phyloP scores from a whole-genome alignment of 2,329 filamentous ascomycete genomes.

The Fusarium odoratissimum region DNA sequence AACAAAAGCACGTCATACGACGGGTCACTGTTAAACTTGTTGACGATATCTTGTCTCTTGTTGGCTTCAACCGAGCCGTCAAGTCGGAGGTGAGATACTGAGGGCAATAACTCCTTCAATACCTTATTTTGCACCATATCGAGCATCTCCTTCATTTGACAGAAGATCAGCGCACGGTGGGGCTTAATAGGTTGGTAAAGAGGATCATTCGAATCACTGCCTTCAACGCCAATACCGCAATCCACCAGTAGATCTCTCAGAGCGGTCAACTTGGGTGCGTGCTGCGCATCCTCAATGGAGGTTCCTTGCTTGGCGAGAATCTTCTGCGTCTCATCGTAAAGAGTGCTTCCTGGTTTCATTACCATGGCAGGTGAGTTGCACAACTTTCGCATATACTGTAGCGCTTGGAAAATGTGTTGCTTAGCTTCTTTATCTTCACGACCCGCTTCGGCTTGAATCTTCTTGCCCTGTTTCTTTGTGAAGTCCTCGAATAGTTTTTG shows the following conservation, averaged over 20 bases:
- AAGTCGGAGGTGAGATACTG: slow-evolving; percentile 91
- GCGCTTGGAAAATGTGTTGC: slow-evolving; percentile 97
- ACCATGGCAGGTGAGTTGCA: slow-evolving; percentile 98
- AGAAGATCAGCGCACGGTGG: slow-evolving; percentile 96
- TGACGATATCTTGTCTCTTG: slow-evolving; percentile 96
- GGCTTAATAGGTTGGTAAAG: slow-evolving; percentile 88
- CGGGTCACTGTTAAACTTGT: slow-evolving; percentile 97
- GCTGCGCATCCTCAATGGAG: slow-evolving; percentile 82
- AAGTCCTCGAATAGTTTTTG: slow-evolving; percentile 97
- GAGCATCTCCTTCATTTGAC: slow-evolving; percentile 99
- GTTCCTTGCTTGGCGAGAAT: slow-evolving; percentile 83
- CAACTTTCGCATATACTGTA: slow-evolving; percentile 99
- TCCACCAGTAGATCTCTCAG: slow-evolving; percentile 95
- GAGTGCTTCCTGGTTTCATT: slow-evolving; percentile 91
- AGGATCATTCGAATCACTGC: slow-evolving; percentile 68
- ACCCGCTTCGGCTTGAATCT: slow-evolving; percentile 84
- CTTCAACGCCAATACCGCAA: slow-evolving; percentile 90
- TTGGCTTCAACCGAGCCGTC: slow-evolving; percentile 94
- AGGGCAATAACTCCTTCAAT: slow-evolving; percentile 88
- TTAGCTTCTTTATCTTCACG: slow-evolving; percentile 92
- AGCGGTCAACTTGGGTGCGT: slow-evolving; percentile 93
- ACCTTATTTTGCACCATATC: slow-evolving; percentile 98
- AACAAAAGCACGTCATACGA: slow-evolving; percentile 94
- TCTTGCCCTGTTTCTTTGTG: slow-evolving; percentile 90
- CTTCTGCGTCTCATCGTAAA: slow-evolving; percentile 88